phyloP scores from a whole-genome alignment of 495 filamentous ascomycete genomes.

The Neurospora sp. region DNA sequence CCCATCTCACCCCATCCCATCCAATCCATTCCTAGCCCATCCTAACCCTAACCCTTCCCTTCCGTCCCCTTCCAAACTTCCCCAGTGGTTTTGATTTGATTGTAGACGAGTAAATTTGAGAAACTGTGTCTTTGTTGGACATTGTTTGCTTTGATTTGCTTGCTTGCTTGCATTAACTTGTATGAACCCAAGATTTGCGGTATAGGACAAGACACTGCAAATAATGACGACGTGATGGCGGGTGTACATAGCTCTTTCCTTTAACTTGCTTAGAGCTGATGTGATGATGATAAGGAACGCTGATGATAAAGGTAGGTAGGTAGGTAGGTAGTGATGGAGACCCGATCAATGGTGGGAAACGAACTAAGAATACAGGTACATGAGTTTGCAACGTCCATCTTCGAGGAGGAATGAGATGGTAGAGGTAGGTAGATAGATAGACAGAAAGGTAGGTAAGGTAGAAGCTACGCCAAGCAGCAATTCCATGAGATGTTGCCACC shows the following conservation, averaged over 20 bases:
- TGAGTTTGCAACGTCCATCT: neutral
- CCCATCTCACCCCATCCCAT: neutral
- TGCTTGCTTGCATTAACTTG: too few species aligned
- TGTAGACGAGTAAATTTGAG: neutral
- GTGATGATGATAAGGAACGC: neutral
- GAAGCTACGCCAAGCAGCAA: neutral
- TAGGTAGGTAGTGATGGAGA: neutral
- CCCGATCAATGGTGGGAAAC: neutral
- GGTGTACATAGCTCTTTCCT: neutral
- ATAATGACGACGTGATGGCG: neutral
- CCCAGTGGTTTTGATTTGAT: neutral
- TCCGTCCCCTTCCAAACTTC: neutral
- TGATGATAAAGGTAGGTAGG: neutral
- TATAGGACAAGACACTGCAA: neutral
- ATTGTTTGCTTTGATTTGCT: too few species aligned
- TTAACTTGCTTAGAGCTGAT: neutral
- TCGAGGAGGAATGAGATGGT: neutral
- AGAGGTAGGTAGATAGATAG: neutral
- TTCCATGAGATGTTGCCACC: neutral
- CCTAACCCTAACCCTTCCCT: neutral
- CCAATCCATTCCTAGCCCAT: neutral
- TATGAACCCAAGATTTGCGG: neutral
- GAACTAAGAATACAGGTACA: neutral
- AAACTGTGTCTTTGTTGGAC: neutral
- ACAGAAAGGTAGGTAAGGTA: neutral